Evolutionary conservation across 345 rosid genomes (phyloP).

Genomic region (Hibiscus syriacus): DNA sequence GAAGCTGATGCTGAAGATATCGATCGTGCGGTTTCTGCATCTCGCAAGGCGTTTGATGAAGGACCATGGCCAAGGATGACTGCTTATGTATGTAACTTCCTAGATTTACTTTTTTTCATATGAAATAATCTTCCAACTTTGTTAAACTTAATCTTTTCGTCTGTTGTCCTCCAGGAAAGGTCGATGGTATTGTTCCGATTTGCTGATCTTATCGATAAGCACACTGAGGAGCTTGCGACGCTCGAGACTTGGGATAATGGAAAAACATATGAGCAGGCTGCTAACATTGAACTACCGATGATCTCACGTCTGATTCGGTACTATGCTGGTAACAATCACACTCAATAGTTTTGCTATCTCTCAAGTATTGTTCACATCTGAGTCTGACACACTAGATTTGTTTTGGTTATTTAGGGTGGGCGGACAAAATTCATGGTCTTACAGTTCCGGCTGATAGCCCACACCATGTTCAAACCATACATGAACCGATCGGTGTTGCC

Average conservation of each 20-base stretch:
- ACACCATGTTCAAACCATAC: conserved; percentile 70
- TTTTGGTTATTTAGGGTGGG: conserved; percentile 61
- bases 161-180: conserved; percentile 53
- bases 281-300: conserved; percentile 68
- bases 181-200: conserved; percentile 52
- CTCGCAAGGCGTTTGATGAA: conserved; percentile 93
- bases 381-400: not conserved
- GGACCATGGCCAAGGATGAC: conserved; percentile 97
- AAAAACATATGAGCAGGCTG: conserved; percentile 76
- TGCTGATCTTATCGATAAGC: conserved; percentile 82
- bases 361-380: not conserved
- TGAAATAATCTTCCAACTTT: not conserved
- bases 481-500: conserved; percentile 91
- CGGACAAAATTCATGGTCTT: conserved; percentile 93
- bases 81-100: conserved; percentile 70
- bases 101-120: not conserved
- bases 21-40: conserved; percentile 75
- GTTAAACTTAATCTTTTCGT: not conserved
- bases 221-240: conserved; percentile 72
- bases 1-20: conserved; percentile 91
- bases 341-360: not conserved
- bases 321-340: conserved; percentile 34
- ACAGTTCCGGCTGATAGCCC: conserved; percentile 71
- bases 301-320: conserved; percentile 54
- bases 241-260: conserved; percentile 95